These are phyloP conservation scores for Herpetospermum pedunculosum DNA, from an alignment of 306 rosid genomes.

Conservation along the genomic window DNA sequence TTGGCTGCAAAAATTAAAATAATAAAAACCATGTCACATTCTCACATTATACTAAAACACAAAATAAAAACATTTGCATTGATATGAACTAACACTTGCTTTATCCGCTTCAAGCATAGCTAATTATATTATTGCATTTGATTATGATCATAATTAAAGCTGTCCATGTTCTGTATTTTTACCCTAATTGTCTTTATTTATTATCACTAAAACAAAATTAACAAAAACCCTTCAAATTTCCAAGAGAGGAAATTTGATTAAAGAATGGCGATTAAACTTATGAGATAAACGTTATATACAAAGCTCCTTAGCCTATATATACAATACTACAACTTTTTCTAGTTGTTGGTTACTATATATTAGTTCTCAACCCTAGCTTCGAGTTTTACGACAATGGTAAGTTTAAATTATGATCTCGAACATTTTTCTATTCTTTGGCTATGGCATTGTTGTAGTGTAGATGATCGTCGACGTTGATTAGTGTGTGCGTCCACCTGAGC, in stretches of 20 bases:
- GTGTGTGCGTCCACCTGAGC: background rate
- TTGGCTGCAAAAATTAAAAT: too few relatives aligned
- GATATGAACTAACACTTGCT: too few relatives aligned
- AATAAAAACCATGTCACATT: too few relatives aligned
- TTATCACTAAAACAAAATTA: background rate
- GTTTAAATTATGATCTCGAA: background rate
- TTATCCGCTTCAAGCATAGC: too few relatives aligned
- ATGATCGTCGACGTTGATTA: background rate
- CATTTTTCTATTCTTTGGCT: background rate
- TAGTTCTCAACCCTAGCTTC: background rate
- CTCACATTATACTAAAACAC: too few relatives aligned
- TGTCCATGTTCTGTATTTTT: background rate
- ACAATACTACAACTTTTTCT: background rate
- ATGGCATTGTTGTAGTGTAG: background rate
- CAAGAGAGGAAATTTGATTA: background rate
- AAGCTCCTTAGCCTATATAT: background rate
- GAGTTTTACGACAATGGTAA: background rate
- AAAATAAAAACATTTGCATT: too few relatives aligned
- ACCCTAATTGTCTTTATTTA: background rate
- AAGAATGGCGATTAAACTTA: slow-evolving; percentile 1
- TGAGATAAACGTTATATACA: background rate
- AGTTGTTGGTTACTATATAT: background rate
- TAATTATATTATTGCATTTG: too few relatives aligned
- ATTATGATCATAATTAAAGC: too few relatives aligned
- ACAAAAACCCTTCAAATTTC: background rate